Percentiles rank a stretch among this genome's conserved stretches.
These are phyloP conservation scores for Obelidium mucronatum DNA, from an alignment of 192 early-diverging fungal genomes.

Conservation along the genomic window DNA sequence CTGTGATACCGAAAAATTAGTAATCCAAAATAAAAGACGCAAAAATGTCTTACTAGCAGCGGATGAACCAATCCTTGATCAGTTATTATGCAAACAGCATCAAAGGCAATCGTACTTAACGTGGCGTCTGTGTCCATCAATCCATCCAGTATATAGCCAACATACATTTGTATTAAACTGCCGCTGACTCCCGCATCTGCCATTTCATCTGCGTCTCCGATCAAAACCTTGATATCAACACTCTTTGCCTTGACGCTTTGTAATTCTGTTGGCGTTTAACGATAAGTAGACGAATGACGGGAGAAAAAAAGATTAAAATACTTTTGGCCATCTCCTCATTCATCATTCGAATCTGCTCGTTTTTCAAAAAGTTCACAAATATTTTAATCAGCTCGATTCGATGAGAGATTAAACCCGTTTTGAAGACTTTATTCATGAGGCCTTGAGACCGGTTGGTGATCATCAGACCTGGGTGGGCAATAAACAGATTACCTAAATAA, in stretches of 20 bases:
- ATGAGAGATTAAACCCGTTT: slow-evolving; percentile 50
- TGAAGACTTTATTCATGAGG: slow-evolving; percentile 76
- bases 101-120: slow-evolving; percentile 79
- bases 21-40: too few species aligned
- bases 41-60: slow-evolving; percentile 69
- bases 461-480: slow-evolving; percentile 71
- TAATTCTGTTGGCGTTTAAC: slow-evolving; percentile 34
- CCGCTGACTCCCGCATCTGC: slow-evolving; percentile 88
- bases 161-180: slow-evolving; percentile 89
- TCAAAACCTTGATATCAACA: slow-evolving; percentile 75
- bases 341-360: slow-evolving; percentile 65
- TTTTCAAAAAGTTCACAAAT: slow-evolving; percentile 73
- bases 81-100: slow-evolving; percentile 82
- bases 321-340: slow-evolving; percentile 53
- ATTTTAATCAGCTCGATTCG: slow-evolving; percentile 74
- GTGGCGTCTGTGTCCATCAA: slow-evolving; percentile 61
- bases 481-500: slow-evolving; percentile 72
- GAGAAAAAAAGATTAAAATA: slow-evolving; percentile 56
- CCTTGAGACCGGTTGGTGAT: slow-evolving; percentile 56
- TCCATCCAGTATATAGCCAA: slow-evolving; percentile 77
- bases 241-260: slow-evolving; percentile 9
- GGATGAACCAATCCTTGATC: slow-evolving; percentile 93
- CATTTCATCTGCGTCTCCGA: slow-evolving; percentile 85
- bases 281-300: too few species aligned
- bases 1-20: slow-evolving; percentile 52